Conservation (phyloP, 2,329 filamentous ascomycete genomes). For the Mollisia scopiformis region DNA sequence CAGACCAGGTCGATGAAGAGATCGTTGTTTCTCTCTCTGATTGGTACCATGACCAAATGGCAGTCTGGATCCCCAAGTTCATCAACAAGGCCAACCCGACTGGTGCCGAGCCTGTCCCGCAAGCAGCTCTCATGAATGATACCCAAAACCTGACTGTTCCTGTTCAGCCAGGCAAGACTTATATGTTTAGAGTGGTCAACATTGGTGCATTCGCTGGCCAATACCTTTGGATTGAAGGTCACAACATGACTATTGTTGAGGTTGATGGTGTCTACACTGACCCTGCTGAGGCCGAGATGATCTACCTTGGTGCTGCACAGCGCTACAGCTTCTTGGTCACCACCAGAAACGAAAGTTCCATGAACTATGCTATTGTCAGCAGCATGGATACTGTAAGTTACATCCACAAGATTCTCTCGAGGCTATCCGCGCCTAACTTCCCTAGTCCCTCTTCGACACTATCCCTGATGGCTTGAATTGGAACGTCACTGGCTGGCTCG, state of each 20-base stretch:
- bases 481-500: conserved; percentile 68
- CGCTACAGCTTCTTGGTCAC: conserved; percentile 66
- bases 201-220: conserved; percentile 72
- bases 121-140: conserved; percentile 74
- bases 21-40: conserved; percentile 59
- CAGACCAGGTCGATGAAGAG: conserved; percentile 53
- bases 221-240: conserved; percentile 68
- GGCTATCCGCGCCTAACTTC: conserved; percentile 28
- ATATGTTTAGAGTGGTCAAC: conserved; percentile 73
- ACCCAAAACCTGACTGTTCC: conserved; percentile 60
- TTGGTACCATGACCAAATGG: conserved; percentile 63
- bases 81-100: conserved; percentile 49
- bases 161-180: conserved; percentile 70
- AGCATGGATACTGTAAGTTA: conserved; percentile 63
- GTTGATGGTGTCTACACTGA: conserved; percentile 72
- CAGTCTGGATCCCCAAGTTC: conserved; percentile 45
- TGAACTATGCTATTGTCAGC: conserved; percentile 69
- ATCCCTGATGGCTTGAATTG: conserved; percentile 70
- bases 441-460: conserved; percentile 60
- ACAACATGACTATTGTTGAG: conserved; percentile 71
- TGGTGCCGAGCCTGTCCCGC: conserved; percentile 64
- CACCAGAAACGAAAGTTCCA: conserved; percentile 60
- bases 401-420: background rate
- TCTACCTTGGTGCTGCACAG: conserved; percentile 71
- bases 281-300: conserved; percentile 58